Base-by-base conservation (phyloP, 305 asterid species). In the Lippia alba region DNA sequence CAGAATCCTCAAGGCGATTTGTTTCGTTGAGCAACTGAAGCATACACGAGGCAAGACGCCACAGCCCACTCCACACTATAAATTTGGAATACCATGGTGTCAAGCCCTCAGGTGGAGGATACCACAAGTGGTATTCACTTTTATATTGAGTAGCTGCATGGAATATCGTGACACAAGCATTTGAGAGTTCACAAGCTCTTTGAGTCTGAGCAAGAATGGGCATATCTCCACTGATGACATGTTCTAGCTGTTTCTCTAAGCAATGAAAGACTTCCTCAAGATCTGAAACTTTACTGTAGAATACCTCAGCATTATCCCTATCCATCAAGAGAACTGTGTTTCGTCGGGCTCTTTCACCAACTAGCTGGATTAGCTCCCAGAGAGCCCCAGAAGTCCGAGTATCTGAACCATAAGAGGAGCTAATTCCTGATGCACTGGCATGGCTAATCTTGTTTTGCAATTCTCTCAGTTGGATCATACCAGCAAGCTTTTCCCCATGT, bases 231-330 rank as follows among this genome's bases (percentile, higher is more conserved):
- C 70, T 78, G 71, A 88, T 80, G 55, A 91, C 71, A 81, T 73
- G 76, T 48, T 83, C 87, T 12, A 94, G 85, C 61, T 88, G 89
- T 78, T 81, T 89, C 80, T 89, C 97, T 75, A 91, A 78, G 88
- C 96, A 88, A 79, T 82, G 82, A 82, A 91, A 94, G 54, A 89
- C 65, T 81, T 94, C 95, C 83, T 89, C 95, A 55, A 91, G 85
- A 69, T 89, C 96, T 60, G 99, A 91, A 73, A 94, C 97, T 81
- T 85, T 89, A 68, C 96, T 94, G 70, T 87, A 94, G 76, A 94
- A 94, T 68, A 94, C 98, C 86, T 94, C 99, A 76, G 95, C 91
- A 82, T 89, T 94, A 64, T 94, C 97, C 78, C 97, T 94, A 79
- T 94, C 99, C 97, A 94, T 94, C 89, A 94, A 72, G 73, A 94